Base-by-base conservation (phyloP, 192 early-diverging fungal species). In the Cladochytrium replicatum region DNA sequence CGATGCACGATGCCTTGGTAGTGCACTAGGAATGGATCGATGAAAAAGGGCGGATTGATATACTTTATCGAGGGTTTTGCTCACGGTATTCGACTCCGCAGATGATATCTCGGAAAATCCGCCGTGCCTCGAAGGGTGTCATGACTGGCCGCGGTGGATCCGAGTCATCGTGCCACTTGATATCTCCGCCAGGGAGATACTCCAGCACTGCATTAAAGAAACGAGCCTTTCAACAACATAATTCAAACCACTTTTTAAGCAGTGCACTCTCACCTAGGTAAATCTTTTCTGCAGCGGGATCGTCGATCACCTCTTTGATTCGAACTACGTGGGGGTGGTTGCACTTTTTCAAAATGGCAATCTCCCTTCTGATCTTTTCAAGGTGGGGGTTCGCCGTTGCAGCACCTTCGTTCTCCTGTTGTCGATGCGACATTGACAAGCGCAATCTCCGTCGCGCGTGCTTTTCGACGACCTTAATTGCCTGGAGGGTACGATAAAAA, bases 301-400 rank as follows among this genome's bases (percentile, higher is more conserved):
- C 90, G 67, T 98, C 94, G 48, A 98, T 95, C 32, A 98, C 91
- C 61, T 95, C 94, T 37, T 74, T 70, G 45, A 98, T 65, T 11
- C 74, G 69, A 17, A 98, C 91, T 13, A 98, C 82, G 61, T 98
- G 80, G 5, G 89, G 89, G 46, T 98, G 94, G 21, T 71, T 65
- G 60, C 89, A 91, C 61, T 94, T 95, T 70, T 95, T 93, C 47
- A 98, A 69, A 32, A 98, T 96, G 5, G 91, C 91, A 49, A 98
- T 90, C 61, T 98, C 94, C 32, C 85, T 73, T 58, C 86, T 83
- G 54, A 98, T 89, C 63, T 93, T 93, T 64, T 92, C 74, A 28
- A 78, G 59, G 15, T 78, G 71, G 1, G 68, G 54, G 72, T 75
- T 86, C 61, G 25, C 73, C 48, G 68, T 60, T 44, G 64, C 56